Base-by-base conservation (phyloP, 352 stramenopile genomes). In the Phytophthora parvispora region DNA sequence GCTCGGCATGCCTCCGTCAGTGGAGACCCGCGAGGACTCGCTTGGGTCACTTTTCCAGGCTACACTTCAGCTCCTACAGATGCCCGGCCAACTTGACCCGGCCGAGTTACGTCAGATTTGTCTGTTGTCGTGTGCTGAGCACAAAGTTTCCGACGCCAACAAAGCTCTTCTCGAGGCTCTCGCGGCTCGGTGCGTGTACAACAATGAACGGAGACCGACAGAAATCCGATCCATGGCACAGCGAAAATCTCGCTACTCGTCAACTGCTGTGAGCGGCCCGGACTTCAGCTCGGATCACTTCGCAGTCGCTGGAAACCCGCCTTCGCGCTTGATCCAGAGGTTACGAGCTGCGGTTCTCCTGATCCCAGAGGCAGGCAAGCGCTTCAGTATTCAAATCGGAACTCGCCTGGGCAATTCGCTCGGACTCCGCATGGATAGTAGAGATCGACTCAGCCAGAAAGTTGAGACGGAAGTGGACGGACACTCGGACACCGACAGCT, bases 51-150 rank as follows among this genome's bases (percentile, higher is more conserved):
- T 43, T 10, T 43, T 78, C 18, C 49, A 74, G 36, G 64, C 60
- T 4, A 71, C 74, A 1, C 31, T 81, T 1, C 36, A 65, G 18
- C 47, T 81, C 12, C 66, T 81, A 2, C 55, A 78, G 20, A 24
- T 63, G 18, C 74, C 74, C 28, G 74, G 69, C 1, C 69, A 78
- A 29, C 69, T 81, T 1, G 74, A 81, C 15, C 60, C 69, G 13
- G 69, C 66, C n/a, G 65, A 70, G 28, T 48, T 81, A 6, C 65
- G 74, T 22, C 69, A 77, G 34, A 81, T 81, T 38, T 76, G 70
- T 47, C 18, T 81, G 32, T 36, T 78, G 1, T 81, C 74, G 0
- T 74, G 74, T 32, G 63, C 56, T 10, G 62, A 81, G 24, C 74
- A 78, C 55, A 77, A 68, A 2, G 48, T 81, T 0, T 74, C 61